These are phyloP conservation scores for Yamadazyma epiphylla DNA, from an alignment of 1,139 yeast genomes.

Conservation along the genomic window DNA sequence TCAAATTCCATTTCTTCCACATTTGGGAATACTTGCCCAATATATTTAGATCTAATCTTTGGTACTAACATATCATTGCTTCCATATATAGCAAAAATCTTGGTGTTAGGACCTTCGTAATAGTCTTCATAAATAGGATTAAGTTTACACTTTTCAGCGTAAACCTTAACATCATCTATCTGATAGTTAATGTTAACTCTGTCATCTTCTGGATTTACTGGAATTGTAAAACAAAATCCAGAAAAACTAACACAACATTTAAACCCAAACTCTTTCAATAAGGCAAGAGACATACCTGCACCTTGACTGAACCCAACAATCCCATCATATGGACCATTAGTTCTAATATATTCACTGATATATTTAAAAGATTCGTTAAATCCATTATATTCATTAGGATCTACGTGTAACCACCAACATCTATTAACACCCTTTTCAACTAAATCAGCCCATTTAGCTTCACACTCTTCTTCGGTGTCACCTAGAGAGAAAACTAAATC, in stretches of 20 bases:
- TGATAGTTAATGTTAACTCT: conserved; percentile 16
- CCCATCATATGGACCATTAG: conserved; percentile 86
- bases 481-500: conserved; percentile 28
- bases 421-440: conserved; percentile 50
- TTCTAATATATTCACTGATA: conserved; percentile 52
- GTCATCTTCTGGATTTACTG: conserved; percentile 14
- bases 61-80: conserved; percentile 32
- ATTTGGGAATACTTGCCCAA: conserved; percentile 18
- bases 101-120: conserved; percentile 18
- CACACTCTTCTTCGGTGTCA: conserved; percentile 22
- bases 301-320: conserved; percentile 93
- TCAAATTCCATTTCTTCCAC: conserved; percentile 22
- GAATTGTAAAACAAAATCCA: conserved; percentile 55
- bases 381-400: conserved; percentile 23
- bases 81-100: conserved; percentile 29
- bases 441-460: conserved; percentile 21
- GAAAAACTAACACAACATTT: conserved; percentile 49
- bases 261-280: conserved; percentile 32
- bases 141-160: conserved; percentile 16
- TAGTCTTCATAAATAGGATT: conserved; percentile 15
- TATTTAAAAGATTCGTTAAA: conserved; percentile 29
- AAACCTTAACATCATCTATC: conserved; percentile 19
- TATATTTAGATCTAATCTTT: conserved; percentile 24
- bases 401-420: conserved; percentile 39
- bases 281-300: conserved; percentile 71